These are phyloP conservation scores for Entophlyctis luteolus DNA, from an alignment of 192 early-diverging fungal species.

Conservation along the genomic window DNA sequence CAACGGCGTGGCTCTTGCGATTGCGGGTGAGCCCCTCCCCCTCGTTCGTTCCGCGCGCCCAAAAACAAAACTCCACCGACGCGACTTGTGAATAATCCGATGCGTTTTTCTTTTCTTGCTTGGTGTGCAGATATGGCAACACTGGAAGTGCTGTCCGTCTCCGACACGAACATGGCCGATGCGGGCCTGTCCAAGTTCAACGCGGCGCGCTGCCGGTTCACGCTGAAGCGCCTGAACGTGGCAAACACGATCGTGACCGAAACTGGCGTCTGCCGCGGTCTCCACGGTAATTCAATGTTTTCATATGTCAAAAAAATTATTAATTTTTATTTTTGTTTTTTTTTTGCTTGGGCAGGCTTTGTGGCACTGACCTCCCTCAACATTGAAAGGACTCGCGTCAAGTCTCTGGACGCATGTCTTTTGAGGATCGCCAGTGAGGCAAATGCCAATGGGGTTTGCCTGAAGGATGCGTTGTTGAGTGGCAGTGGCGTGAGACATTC, in stretches of 20 bases:
- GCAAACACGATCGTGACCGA: conserved; percentile 14
- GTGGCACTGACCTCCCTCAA: conserved; percentile 3
- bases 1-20: conserved; percentile 40
- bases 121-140: conserved; percentile 4
- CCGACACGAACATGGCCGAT: conserved; percentile 31
- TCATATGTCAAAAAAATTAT: background rate
- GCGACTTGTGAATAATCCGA: background rate
- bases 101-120: background rate
- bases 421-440: background rate
- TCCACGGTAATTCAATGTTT: background rate
- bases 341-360: conserved; percentile 5
- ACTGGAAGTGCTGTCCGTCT: conserved; percentile 29
- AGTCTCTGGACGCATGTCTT: background rate
- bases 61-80: background rate
- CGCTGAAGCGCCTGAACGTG: conserved; percentile 19
- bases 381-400: conserved; percentile 7
- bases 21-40: conserved; percentile 18
- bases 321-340: background rate
- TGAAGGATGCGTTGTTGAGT: background rate
- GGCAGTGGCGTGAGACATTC: conserved; percentile 3
- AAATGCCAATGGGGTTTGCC: background rate
- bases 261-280: conserved; percentile 1
- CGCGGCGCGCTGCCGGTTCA: conserved; percentile 6
- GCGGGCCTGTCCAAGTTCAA: conserved; percentile 2
- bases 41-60: background rate